Conservation (phyloP, 148 eudicot species). For the Polygonum aviculare region DNA sequence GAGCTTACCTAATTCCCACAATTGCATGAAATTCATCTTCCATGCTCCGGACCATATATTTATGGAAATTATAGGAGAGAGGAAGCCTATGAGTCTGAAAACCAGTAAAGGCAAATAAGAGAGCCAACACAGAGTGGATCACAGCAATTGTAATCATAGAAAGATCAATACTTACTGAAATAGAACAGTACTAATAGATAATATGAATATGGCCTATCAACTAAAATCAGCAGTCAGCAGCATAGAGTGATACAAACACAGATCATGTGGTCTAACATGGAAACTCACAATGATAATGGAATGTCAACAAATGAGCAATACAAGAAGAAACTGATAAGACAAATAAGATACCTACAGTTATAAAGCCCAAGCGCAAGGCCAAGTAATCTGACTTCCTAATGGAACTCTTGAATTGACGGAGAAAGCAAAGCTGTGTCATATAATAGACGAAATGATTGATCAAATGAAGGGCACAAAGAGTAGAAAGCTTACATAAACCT, state of each 20-base stretch:
- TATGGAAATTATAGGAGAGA: conserved; percentile 78
- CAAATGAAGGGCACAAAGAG: background rate
- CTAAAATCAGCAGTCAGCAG: background rate
- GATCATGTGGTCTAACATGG: background rate
- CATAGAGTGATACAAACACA: background rate
- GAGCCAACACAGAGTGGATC: background rate
- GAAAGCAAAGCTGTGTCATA: conserved; percentile 80
- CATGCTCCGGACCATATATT: conserved; percentile 95
- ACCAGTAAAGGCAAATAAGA: background rate
- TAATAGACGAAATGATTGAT: background rate
- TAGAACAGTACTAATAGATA: background rate
- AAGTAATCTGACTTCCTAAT: conserved; percentile 82
- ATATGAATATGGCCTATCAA: background rate
- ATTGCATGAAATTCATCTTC: conserved; percentile 91
- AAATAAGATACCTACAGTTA: conserved; percentile 63
- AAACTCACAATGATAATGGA: background rate
- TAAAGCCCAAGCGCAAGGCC: conserved; percentile 86
- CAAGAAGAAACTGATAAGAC: background rate
- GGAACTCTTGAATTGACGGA: conserved; percentile 76
- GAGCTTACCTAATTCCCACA: conserved; percentile 81
- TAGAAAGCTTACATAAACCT: background rate
- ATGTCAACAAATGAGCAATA: background rate
- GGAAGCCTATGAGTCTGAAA: conserved; percentile 81
- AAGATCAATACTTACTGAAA: background rate
- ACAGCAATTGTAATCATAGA: background rate